Conservation (phyloP, 306 rosid genomes). For the Cicer cuneatum region DNA sequence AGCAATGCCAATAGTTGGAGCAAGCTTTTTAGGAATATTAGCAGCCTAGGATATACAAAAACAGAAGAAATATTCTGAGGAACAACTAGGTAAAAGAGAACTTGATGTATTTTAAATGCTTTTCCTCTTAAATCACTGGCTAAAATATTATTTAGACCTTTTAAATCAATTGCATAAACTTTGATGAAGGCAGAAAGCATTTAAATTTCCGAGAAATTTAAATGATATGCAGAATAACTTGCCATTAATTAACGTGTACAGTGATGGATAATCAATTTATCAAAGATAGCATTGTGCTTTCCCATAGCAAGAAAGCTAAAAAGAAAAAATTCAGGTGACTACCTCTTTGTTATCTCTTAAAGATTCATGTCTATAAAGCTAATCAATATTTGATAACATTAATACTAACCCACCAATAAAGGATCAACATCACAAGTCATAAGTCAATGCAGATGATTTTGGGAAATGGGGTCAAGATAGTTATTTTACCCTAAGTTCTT, state of each 20-base stretch:
- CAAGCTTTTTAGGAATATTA: constrained; percentile 72
- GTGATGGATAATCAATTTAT: background rate
- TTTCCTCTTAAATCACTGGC: background rate
- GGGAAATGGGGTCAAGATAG: background rate
- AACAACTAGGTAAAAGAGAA: background rate
- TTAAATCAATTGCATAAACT: background rate
- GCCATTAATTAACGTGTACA: background rate
- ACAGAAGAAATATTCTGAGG: background rate
- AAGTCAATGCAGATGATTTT: background rate
- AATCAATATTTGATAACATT: background rate
- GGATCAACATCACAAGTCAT: background rate
- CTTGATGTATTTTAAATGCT: background rate
- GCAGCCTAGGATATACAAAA: constrained; percentile 53
- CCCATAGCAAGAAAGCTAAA: background rate
- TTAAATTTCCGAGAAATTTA: background rate
- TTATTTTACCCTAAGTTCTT: constrained; percentile 60
- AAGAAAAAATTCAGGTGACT: background rate
- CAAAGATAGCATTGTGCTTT: background rate
- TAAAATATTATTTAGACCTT: background rate
- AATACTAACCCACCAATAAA: background rate
- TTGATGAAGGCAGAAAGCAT: background rate
- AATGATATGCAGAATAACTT: background rate
- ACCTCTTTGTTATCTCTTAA: background rate
- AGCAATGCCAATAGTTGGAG: constrained; percentile 71
- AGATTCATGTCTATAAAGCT: constrained; percentile 1